A percentile compares a stretch with the other conserved stretches of the same genome.
These are phyloP conservation scores for Allantophomopsis cytisporea DNA, from an alignment of 2,329 filamentous ascomycete genomes.

Conservation along the genomic window DNA sequence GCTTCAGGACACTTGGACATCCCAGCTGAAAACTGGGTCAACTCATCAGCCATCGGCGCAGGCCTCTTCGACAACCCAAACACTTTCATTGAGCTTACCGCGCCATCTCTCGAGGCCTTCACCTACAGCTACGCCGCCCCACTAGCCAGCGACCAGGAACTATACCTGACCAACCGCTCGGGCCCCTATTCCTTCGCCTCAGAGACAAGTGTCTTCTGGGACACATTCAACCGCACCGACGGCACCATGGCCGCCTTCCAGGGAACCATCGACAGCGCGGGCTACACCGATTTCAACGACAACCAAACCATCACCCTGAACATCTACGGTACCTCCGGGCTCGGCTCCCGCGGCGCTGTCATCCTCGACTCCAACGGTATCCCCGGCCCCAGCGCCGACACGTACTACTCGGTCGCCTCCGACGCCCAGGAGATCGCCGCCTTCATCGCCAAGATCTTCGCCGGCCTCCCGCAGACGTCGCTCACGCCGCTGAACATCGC, in stretches of 20 bases:
- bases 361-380: constrained; percentile 27
- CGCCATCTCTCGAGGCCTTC: constrained; percentile 29
- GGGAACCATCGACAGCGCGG: constrained; percentile 35
- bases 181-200: constrained; percentile 39
- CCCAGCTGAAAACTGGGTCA: constrained; percentile 25
- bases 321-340: constrained; percentile 40
- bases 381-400: constrained; percentile 23
- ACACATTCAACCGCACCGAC: constrained; percentile 26
- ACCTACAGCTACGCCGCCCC: constrained; percentile 30
- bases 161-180: constrained; percentile 32
- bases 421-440: constrained; percentile 32
- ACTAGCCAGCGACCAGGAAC: constrained; percentile 22
- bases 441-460: constrained; percentile 36
- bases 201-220: constrained; percentile 39
- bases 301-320: constrained; percentile 38
- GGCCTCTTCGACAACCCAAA: constrained; percentile 42
- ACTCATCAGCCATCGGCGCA: constrained; percentile 31
- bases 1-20: no score
- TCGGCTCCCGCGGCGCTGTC: constrained; percentile 32
- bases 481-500: constrained; percentile 34
- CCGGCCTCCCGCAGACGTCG: constrained; percentile 23
- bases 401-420: constrained; percentile 32
- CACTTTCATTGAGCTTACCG: constrained; percentile 34
- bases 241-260: constrained; percentile 30
- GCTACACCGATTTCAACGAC: constrained; percentile 23